Evolutionary conservation across 208 protist genomes (phyloP).

Genomic region (Wallacemonas sp.): DNA sequence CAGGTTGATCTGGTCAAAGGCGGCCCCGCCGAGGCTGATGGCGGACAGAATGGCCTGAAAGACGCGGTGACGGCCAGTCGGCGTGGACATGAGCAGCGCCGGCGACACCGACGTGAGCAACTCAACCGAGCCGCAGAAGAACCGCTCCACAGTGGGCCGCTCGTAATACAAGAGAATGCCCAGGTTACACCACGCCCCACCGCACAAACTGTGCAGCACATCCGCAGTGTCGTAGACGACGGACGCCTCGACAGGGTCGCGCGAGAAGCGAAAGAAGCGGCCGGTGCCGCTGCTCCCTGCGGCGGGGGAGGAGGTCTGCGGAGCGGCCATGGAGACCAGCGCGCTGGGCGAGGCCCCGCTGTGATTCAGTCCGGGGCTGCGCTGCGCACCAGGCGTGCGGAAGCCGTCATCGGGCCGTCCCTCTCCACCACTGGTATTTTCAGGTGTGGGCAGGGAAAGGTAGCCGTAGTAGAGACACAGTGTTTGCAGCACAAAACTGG

Average conservation of each 20-base stretch:
- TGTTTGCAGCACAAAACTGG: conserved; percentile 52
- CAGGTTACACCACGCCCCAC: conserved; percentile 72
- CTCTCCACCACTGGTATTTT: neutral
- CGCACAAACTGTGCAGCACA: conserved; percentile 66
- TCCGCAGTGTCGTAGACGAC: conserved; percentile 75
- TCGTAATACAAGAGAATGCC: conserved; percentile 82
- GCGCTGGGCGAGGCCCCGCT: neutral
- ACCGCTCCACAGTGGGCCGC: conserved; percentile 46
- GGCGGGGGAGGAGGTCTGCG: no score
- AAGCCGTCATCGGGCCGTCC: conserved; percentile 7
- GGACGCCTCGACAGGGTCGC: conserved; percentile 37
- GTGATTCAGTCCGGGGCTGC: neutral
- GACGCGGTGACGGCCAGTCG: conserved; percentile 34
- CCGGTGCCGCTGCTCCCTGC: conserved; percentile 4
- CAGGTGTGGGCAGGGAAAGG: conserved; percentile 26
- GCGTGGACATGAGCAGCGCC: conserved; percentile 62
- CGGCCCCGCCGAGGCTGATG: conserved; percentile 33
- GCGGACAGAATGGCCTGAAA: conserved; percentile 63
- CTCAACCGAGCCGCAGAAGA: conserved; percentile 60
- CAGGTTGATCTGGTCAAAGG: conserved; percentile 43
- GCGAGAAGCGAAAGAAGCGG: conserved; percentile 38
- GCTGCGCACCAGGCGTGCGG: neutral
- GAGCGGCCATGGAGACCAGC: no score
- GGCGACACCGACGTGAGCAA: conserved; percentile 63
- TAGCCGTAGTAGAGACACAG: conserved; percentile 39